Evolutionary conservation across 2,329 filamentous ascomycete genomes (phyloP).

Genomic region (Myriosclerotinia duriaeana): DNA sequence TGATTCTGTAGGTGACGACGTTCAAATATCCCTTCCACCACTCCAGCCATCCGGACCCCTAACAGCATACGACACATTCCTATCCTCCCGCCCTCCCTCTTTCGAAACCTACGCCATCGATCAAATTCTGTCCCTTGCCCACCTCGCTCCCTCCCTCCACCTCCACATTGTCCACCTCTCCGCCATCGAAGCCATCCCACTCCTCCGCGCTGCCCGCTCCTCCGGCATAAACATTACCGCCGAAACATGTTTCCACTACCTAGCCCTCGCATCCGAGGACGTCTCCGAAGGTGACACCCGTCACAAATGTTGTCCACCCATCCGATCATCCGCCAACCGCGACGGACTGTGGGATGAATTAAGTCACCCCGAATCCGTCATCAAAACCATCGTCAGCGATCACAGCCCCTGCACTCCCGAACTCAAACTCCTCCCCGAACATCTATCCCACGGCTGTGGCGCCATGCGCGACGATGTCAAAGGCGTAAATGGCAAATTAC

Average conservation of each 20-base stretch:
- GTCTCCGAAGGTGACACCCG: slow-evolving; percentile 67
- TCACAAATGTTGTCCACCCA: slow-evolving; percentile 74
- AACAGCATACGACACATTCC: slow-evolving; percentile 82
- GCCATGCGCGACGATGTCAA: slow-evolving; percentile 35
- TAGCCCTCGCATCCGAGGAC: slow-evolving; percentile 65
- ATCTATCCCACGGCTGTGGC: slow-evolving; percentile 46
- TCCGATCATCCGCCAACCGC: slow-evolving; percentile 64
- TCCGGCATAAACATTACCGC: slow-evolving; percentile 68
- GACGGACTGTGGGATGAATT: slow-evolving; percentile 76
- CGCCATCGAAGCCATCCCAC: slow-evolving; percentile 65
- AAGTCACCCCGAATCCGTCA: slow-evolving; percentile 67
- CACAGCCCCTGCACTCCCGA: slow-evolving; percentile 96
- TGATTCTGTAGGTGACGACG: slow-evolving; percentile 74
- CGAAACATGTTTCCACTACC: slow-evolving; percentile 77
- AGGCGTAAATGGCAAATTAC: slow-evolving; percentile 33
- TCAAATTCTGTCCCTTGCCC: slow-evolving; percentile 79
- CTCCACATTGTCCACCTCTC: slow-evolving; percentile 83
- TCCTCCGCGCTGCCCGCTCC: slow-evolving; percentile 61
- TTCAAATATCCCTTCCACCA: slow-evolving; percentile 68
- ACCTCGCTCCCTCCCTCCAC: slow-evolving; percentile 75
- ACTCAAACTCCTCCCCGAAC: slow-evolving; percentile 78
- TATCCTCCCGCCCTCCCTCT: slow-evolving; percentile 81
- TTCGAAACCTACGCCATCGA: slow-evolving; percentile 92
- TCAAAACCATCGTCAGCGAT: slow-evolving; percentile 89
- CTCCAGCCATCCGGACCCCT: slow-evolving; percentile 69